Percentiles rank a stretch among this genome's conserved stretches.
Evolutionary conservation across 495 filamentous ascomycete genomes (phyloP).

Genomic region (Hypoxylon crocopeplum): DNA sequence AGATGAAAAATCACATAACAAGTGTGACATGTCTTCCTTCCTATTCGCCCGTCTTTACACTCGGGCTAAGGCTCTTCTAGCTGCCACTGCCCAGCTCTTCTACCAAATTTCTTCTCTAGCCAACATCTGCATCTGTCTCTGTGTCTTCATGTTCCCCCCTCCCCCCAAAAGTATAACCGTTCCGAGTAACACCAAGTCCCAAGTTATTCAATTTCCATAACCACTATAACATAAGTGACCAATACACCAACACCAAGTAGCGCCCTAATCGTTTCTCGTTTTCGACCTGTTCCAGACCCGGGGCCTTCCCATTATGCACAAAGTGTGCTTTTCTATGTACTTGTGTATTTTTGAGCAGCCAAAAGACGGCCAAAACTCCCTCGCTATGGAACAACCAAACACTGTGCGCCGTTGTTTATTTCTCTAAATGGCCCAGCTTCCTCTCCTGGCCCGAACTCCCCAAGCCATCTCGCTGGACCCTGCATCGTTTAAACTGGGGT

Average conservation of each 20-base stretch:
- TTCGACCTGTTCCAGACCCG: constrained; percentile 3
- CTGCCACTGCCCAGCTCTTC: constrained; percentile 1
- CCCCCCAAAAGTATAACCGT: too few species aligned
- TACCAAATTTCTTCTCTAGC: constrained; percentile 8
- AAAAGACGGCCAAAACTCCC: constrained; percentile 6
- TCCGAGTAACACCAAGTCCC: too few species aligned
- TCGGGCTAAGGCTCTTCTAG: not conserved
- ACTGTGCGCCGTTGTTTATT: constrained; percentile 3
- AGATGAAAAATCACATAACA: not conserved
- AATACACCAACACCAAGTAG: not conserved
- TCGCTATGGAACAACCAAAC: constrained; percentile 14
- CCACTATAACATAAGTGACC: not conserved
- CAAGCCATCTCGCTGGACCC: constrained; percentile 63
- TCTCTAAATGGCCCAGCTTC: constrained; percentile 79
- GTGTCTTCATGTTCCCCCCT: too few species aligned
- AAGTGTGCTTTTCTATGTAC: constrained; percentile 6
- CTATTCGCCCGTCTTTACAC: not conserved
- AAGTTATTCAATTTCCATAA: not conserved
- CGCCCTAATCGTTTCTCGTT: not conserved
- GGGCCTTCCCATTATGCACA: not conserved
- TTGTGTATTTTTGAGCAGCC: too few species aligned
- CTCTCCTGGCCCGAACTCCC: constrained; percentile 75
- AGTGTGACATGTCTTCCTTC: not conserved
- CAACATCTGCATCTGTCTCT: not conserved
- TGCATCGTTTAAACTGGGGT: constrained; percentile 65